Conservation (phyloP, 257 asterid species). For the Jasminum sambac region DNA sequence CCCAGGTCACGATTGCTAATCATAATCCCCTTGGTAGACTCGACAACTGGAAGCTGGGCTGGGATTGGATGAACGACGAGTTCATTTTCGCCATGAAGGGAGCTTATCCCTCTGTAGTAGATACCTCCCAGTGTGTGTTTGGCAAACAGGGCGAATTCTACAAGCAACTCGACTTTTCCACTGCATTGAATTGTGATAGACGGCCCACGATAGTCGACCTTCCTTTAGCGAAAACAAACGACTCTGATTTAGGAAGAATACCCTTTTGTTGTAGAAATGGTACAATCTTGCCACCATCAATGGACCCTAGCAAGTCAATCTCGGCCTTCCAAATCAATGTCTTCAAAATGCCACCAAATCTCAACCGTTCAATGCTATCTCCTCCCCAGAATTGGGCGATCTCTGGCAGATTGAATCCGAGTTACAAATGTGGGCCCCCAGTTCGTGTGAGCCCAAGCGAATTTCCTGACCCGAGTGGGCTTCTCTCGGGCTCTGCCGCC, state of each 20-base stretch:
- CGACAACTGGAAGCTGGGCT: conserved; percentile 84
- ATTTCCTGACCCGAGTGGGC: conserved; percentile 68
- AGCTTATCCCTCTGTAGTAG: conserved; percentile 75
- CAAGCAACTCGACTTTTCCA: conserved; percentile 64
- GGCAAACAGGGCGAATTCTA: conserved; percentile 73
- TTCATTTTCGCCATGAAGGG: conserved; percentile 79
- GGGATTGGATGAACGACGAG: conserved; percentile 99
- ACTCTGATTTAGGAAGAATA: conserved; percentile 67
- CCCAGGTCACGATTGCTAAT: conserved; percentile 69
- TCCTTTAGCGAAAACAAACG: conserved; percentile 69
- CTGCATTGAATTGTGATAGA: conserved; percentile 67
- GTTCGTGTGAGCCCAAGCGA: conserved; percentile 71
- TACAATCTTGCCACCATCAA: conserved; percentile 80
- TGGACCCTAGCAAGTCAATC: conserved; percentile 84
- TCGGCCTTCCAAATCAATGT: conserved; percentile 85
- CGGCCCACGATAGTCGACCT: conserved; percentile 80
- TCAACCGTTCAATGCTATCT: conserved; percentile 68
- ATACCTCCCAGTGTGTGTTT: conserved; percentile 62
- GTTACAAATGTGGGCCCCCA: conserved; percentile 81
- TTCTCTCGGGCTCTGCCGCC: conserved; percentile 47
- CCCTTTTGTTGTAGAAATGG: conserved; percentile 92
- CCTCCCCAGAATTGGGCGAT: conserved; percentile 90
- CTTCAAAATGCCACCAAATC: conserved; percentile 85
- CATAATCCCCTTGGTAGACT: conserved; percentile 87
- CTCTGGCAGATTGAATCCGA: conserved; percentile 72